Base-by-base conservation (phyloP, 2,329 filamentous ascomycete species). In the Aspergillus texensis region DNA sequence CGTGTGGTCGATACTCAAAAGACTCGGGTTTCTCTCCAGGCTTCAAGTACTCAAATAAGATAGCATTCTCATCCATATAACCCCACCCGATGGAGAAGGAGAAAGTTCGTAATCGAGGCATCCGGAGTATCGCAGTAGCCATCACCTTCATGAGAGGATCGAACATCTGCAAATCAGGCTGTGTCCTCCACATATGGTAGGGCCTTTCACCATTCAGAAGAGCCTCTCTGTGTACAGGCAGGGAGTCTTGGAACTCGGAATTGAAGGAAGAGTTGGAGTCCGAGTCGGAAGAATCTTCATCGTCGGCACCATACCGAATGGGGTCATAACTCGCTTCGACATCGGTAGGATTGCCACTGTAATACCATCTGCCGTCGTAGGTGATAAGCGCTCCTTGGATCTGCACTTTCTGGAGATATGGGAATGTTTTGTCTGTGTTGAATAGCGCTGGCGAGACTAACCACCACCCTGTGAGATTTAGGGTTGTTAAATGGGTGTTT, bases 361-460 rank as follows among this genome's bases (percentile, higher is more conserved):
- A 59, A 19, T 59, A 56, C 56, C 61, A 62, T 21, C 56, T 26
- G 3, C 61, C 61, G 28, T 62, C 56, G 8, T 58, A 62, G 16
- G 57, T 56, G 21, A 50, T 9, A 2, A 55, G 10, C 9, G 61
- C 4, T 24, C 28, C 41, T 30, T 55, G 9, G 11, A 62, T 55
- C 1, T 59, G 16, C 4, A 62, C 6, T 11, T 55, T 19, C 21
- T 59, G 19, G 6, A 62, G 32, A 32, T 46, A 30, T 24, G 50
- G 52, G 6, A 60, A 60, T 19, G 50, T 32, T 19, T 19, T 28
- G 26, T 32, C 16, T 6, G 12, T 28, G 30, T n/a, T 34, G 50
- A 53, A 32, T 9, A 53, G 28, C 3, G 26, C 50, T 2, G 50
- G 50, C 6, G 50, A 53, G 26, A 53, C 16, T 1, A 32, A 1